Base-by-base conservation (phyloP, 2,329 filamentous ascomycete genomes). In the Fusarium algeriense region DNA sequence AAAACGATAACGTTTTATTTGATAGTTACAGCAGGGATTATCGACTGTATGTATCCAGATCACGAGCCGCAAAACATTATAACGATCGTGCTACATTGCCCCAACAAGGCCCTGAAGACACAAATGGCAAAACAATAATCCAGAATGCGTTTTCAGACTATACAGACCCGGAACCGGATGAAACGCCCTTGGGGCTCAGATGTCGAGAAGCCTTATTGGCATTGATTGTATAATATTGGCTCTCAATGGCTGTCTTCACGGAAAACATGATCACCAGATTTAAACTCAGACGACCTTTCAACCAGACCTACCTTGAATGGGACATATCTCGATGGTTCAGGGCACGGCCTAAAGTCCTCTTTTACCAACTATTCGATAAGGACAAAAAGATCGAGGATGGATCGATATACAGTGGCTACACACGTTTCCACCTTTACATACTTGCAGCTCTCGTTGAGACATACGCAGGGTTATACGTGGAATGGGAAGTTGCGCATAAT, bases 111-210 rank as follows among this genome's bases (percentile, higher is more conserved):
- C 50, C 6, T 28, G 4, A 13, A 13, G n/a, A 54, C 28, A 54
- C n/a, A 23, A 37, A 32, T 30, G 50, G 37, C 7, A 32, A 6
- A 28, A 5, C 17, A 3, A 2, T n/a, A 26, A 10, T 52, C 48
- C 2, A 17, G 8, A 30, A 49, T n/a, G 9, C 17, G 7, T 35
- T 37, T 26, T 10, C 6, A 2, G 6, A 11, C 14, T 19, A 19
- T 20, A 19, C 10, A 34, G 9, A 13, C 2, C 4, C 4, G 2
- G 19, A 14, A 14, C 30, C 8, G 13, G 0, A 1, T n/a, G 32
- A 28, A 23, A 8, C 15, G 11, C 1, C 0, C 20, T 4, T 50
- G 12, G 8, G 19, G 12, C 0, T 0, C 10, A 7, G 13, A 9
- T 3, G 2, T 8, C 28, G 26, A n/a, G 0, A 4, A 30, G 37